Base-by-base conservation (phyloP, 177 flowering plant genomes). In the Viscum album region DNA sequence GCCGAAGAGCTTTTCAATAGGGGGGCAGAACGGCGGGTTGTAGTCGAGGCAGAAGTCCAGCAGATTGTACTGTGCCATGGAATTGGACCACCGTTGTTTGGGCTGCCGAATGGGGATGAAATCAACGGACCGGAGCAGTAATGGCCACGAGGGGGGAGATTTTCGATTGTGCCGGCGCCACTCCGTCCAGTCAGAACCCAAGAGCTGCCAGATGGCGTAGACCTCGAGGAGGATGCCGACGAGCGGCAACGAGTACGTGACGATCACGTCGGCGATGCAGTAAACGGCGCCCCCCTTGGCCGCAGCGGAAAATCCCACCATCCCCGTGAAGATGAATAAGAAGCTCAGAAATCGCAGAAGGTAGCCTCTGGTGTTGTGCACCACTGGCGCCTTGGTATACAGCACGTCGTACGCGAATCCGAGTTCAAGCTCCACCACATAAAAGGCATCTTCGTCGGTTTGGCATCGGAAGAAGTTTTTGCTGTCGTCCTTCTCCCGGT, bases 331-430 rank as follows among this genome's bases (percentile, higher is more conserved):
- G 58, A 28, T 50, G 58, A 50, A 50, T 15, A 7, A 50, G 26
- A 50, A 50, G 58, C 58, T 50, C 26, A 50, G 21, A 28, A 50
- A 1, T 24, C 86, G 74, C 3, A 70, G 68, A n/a, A 75, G 7
- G 72, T 58, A 72, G 0, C 81, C 83, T 0, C 0, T 0, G 32
- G 0, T 1, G 31, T 63, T 59, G 54, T 75, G 79, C 12, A 83
- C 68, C n/a, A 81, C 75, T 0, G 30, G 47, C 1, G 69, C 79
- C 72, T 86, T 84, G 45, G 90, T 86, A 45, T 66, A 84, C 41
- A 84, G 78, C 45, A 77, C 80, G 32, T 82, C 85, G 71, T 83
- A 86, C 0, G 81, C 62, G 75, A 84, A 81, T 37, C 79, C 80
- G 41, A 86, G 84, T 66, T 86, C 89, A 16, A 77, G 70, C 66